Percentiles rank a stretch among this genome's conserved stretches.
Evolutionary conservation across 768 basidiomycete species (phyloP).

Genomic region (Kockovaella imperatae): DNA sequence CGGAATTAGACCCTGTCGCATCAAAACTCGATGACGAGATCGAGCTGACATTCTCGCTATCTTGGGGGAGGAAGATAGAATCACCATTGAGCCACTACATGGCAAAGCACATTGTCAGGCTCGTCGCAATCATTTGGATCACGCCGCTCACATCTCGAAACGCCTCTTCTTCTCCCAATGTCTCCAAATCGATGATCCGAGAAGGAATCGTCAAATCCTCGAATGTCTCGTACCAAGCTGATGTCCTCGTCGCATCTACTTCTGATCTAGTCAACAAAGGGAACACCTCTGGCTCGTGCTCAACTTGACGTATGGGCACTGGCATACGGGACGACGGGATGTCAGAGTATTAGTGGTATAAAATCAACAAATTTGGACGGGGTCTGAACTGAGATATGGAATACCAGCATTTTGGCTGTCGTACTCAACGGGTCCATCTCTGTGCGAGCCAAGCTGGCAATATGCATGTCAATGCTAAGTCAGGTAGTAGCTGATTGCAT

Average conservation of each 20-base stretch:
- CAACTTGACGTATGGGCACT: too few species aligned
- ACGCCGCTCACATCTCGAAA: conserved; percentile 23
- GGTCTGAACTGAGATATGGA: too few species aligned
- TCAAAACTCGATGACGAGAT: neutral
- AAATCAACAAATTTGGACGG: too few species aligned
- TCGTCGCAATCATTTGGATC: neutral
- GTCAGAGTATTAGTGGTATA: too few species aligned
- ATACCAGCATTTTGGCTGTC: too few species aligned
- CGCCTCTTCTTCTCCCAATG: conserved; percentile 23
- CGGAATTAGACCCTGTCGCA: conserved; percentile 9
- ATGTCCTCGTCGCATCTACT: conserved; percentile 28
- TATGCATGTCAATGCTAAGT: too few species aligned
- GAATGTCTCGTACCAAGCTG: conserved; percentile 29
- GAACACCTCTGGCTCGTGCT: too few species aligned
- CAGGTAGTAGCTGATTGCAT: too few species aligned
- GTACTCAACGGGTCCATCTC: too few species aligned
- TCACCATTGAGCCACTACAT: conserved; percentile 35
- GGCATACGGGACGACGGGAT: too few species aligned
- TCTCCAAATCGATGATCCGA: conserved; percentile 23
- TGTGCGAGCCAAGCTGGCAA: too few species aligned
- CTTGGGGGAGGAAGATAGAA: conserved; percentile 36
- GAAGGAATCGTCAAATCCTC: conserved; percentile 15
- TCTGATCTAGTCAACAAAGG: conserved; percentile 10
- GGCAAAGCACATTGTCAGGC: conserved; percentile 3
- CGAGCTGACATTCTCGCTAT: conserved; percentile 8